phyloP scores from a whole-genome alignment of 495 filamentous ascomycete species.

The Parathielavia appendiculata region DNA sequence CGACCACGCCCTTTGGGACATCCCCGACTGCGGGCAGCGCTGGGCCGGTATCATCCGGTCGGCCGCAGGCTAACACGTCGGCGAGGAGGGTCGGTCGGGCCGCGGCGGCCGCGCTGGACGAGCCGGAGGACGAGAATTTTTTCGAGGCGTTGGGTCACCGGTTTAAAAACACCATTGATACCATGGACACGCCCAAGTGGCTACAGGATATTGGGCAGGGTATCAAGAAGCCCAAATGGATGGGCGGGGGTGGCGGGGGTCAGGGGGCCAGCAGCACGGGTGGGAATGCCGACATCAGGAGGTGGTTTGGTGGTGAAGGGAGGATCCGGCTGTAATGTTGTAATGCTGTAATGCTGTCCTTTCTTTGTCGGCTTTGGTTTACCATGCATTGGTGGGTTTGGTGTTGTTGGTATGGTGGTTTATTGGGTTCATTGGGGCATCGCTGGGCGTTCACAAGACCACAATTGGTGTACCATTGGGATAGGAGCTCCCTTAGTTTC shows the following conservation, averaged over 20 bases:
- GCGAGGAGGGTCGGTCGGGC: constrained; percentile 29
- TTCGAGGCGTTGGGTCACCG: constrained; percentile 78
- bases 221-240: constrained; percentile 78
- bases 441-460: constrained; percentile 14
- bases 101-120: constrained; percentile 24
- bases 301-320: constrained; percentile 41
- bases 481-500: not conserved
- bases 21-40: constrained; percentile 33
- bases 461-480: too few species aligned
- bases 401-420: not conserved
- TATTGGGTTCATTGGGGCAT: constrained; percentile 6
- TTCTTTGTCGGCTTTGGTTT: not conserved
- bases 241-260: constrained; percentile 44
- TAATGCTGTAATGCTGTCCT: not conserved
- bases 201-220: constrained; percentile 58
- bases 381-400: not conserved
- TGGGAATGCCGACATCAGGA: constrained; percentile 36
- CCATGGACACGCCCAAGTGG: constrained; percentile 75
- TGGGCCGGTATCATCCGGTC: not conserved
- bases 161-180: constrained; percentile 87
- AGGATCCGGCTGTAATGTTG: constrained; percentile 25
- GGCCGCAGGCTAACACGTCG: constrained; percentile 33
- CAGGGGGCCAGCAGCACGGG: constrained; percentile 10
- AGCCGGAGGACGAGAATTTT: constrained; percentile 71
- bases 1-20: constrained; percentile 40